Base-by-base conservation (phyloP, 345 rosid species). In the Hypericum perforatum region DNA sequence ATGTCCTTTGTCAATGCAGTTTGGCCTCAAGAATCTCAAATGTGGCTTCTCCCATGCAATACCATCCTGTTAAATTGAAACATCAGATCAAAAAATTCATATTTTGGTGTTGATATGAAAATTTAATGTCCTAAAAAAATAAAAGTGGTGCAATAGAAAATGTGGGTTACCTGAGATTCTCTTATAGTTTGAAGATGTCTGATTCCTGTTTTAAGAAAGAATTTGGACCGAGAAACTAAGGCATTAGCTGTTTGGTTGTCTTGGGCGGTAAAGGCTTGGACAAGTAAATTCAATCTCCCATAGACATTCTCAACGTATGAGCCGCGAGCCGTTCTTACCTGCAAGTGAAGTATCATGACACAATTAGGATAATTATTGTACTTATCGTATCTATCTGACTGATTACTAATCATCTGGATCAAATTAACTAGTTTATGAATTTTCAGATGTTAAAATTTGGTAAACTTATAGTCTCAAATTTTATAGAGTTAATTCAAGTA, bases 31-130 rank as follows among this genome's bases (percentile, higher is more conserved):
- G 56, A 73, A 66, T 58, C 66, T 62, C 52, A 71, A 61, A 63
- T 73, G 75, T 14, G 85, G 82, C 69, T 77, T 57, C 77, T 84
- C 94, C 80, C 83, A 79, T 16, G 39, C 36, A 68, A 74, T 56
- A 13, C 72, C 72, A 0, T 74, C 73, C 94, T 84, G 77, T 66
- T 42, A 59, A 59, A 57, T 58, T 11, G 37, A 67, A 56, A 16
- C 11, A 37, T 22, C 29, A 2, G 16, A 22, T 22, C 1, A 22
- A 22, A 22, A 22, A 22, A 22, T 1, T 22, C 32, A 22, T 4
- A 22, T 22, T 22, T 22, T 22, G 1, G 32, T 22, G 4, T 22
- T 22, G 32, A 22, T 22, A 22, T 1, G 4, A 22, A 22, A 22
- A 22, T 22, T 22, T 22, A 22, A 1, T 22, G n/a, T n/a, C n/a